Conservation (phyloP, 202 grass and related monocot species). For the Schoenoplectus triqueter region DNA sequence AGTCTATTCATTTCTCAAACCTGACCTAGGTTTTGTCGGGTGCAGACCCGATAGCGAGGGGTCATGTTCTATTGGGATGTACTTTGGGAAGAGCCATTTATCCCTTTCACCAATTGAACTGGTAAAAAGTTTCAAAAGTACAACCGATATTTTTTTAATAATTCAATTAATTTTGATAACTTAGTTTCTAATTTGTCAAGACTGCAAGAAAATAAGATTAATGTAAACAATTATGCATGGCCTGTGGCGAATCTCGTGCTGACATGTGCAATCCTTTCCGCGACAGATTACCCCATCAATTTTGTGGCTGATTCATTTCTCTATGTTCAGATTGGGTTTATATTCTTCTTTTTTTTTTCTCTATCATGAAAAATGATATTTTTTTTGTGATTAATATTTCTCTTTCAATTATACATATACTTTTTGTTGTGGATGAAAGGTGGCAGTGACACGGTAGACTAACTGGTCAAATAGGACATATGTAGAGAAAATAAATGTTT, state of each 20-base stretch:
- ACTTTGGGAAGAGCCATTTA: conserved; percentile 81
- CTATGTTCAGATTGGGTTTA: conserved; percentile 60
- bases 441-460: background rate
- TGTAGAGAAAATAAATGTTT: background rate
- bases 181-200: conserved; percentile 39
- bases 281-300: conserved; percentile 77
- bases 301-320: conserved; percentile 95
- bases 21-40: conserved; percentile 46
- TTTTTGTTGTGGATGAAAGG: conserved; percentile 1
- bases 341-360: background rate
- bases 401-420: background rate
- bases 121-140: conserved; percentile 43
- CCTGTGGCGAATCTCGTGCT: conserved; percentile 90
- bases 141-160: conserved; percentile 4
- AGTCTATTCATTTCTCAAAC: conserved; percentile 70
- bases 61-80: conserved; percentile 86
- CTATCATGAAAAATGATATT: background rate
- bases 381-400: background rate
- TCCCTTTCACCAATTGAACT: conserved; percentile 84
- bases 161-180: background rate
- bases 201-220: conserved; percentile 65
- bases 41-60: conserved; percentile 87
- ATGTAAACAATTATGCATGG: conserved; percentile 84
- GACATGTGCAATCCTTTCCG: conserved; percentile 62
- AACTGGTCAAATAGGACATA: background rate